phyloP scores from a whole-genome alignment of 306 rosid species.

The Inga oerstediana region DNA sequence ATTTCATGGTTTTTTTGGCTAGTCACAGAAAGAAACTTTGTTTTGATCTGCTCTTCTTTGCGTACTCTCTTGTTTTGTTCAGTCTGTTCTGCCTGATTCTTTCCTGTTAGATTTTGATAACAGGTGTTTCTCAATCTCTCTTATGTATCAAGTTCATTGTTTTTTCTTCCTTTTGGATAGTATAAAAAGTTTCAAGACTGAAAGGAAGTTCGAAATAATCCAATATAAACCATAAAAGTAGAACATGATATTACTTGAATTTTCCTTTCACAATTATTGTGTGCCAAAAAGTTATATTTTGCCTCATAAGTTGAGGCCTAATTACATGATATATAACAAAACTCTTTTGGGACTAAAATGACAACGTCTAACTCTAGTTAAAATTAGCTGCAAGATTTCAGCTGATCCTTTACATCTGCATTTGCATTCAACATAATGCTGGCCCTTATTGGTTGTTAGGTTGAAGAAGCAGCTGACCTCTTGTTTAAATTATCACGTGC shows the following conservation, averaged over 20 bases:
- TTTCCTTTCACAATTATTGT: too few relatives aligned
- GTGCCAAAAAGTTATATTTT: too few relatives aligned
- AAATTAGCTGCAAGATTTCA: neutral
- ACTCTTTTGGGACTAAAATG: neutral
- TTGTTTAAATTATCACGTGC: neutral
- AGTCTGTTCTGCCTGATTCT: neutral
- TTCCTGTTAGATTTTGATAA: neutral
- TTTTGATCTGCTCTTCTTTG: neutral
- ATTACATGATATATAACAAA: neutral
- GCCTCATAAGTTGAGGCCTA: neutral
- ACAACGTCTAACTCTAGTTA: too few relatives aligned
- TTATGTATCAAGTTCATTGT: neutral
- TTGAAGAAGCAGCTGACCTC: too few relatives aligned
- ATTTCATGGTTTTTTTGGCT: slow-evolving; percentile 6
- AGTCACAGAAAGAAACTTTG: neutral
- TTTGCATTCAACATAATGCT: too few relatives aligned
- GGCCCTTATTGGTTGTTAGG: too few relatives aligned
- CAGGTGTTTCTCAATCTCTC: neutral
- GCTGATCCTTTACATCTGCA: neutral
- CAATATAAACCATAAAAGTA: neutral
- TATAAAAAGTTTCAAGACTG: neutral
- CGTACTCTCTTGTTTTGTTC: neutral
- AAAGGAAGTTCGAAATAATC: neutral
- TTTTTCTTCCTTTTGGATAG: neutral
- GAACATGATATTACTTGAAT: neutral